These are phyloP conservation scores for Gamsiella multidivaricata DNA, from an alignment of 192 early-diverging fungal genomes.

Conservation along the genomic window DNA sequence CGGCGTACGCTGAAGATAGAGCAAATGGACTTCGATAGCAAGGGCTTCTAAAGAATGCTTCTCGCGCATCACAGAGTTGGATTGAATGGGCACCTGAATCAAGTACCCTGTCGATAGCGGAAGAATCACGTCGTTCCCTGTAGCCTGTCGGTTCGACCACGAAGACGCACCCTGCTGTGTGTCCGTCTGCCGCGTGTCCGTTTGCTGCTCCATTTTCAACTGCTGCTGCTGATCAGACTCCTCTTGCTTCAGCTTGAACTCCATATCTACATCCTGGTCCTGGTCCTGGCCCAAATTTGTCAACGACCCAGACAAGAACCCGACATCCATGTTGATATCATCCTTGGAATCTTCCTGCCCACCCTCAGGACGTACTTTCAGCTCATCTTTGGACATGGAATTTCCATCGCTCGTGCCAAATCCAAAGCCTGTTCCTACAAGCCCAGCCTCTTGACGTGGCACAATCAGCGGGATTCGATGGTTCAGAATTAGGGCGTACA, in stretches of 20 bases:
- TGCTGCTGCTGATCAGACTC: conserved; percentile 1
- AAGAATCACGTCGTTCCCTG: conserved; percentile 51
- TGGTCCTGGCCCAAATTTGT: conserved; percentile 2
- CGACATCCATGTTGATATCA: conserved; percentile 7
- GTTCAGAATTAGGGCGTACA: conserved; percentile 60
- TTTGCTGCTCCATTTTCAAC: background rate
- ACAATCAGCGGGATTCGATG: conserved; percentile 61
- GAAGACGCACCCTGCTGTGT: too few relatives aligned
- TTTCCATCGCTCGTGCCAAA: background rate
- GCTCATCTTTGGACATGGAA: background rate
- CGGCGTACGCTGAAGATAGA: conserved; percentile 35
- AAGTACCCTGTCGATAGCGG: conserved; percentile 64
- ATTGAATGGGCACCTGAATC: conserved; percentile 56
- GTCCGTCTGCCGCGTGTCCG: background rate
- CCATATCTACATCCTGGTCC: conserved; percentile 39
- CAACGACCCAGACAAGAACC: background rate
- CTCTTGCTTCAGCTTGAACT: background rate
- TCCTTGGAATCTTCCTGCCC: background rate
- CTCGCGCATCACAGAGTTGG: conserved; percentile 56
- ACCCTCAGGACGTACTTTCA: background rate
- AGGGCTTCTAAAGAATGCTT: conserved; percentile 55
- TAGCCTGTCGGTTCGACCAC: too few relatives aligned
- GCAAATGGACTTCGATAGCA: conserved; percentile 56
- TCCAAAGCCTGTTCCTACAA: background rate
- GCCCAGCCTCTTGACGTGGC: conserved; percentile 29